Base-by-base conservation (phyloP, 2,329 filamentous ascomycete genomes). In the Ilyonectria destructans region DNA sequence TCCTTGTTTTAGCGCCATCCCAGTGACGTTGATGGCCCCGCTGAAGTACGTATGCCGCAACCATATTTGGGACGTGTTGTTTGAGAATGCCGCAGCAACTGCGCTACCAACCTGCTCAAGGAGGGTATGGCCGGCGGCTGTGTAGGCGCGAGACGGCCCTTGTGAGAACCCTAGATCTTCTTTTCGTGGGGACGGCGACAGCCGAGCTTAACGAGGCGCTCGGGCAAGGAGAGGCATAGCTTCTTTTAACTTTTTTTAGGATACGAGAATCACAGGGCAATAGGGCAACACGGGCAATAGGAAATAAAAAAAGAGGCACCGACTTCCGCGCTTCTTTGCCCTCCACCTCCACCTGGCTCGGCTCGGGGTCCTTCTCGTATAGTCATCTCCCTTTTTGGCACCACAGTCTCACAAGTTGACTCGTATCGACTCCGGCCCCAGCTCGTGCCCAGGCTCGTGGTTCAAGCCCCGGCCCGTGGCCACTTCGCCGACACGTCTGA, bases 351-450 rank as follows among this genome's bases (percentile, higher is more conserved):
- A 31, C 43, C 33, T 51, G 45, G 46, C 56, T 63, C 55, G 58
- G 55, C 58, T 60, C 58, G 46, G 55, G 19, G 59, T 43, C 49
- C 57, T 48, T 69, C 69, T 70, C 67, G 69, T 71, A 71, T 69
- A 59, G 57, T 67, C 66, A 65, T 71, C 59, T 69, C 66, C 63
- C 61, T 17, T 62, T 48, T 65, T 63, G 46, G 60, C 56, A 49
- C 43, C 60, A 55, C 37, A 55, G 54, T 57, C 58, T 71, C 54
- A 62, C 59, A 26, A n/a, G 55, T 73, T 65, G 67, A 65, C 49
- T 75, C 73, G 73, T 75, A 75, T 75, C 71, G 29, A 61, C 70
- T 63, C 69, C 60, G 63, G 62, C 54, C 67, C 62, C 62, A 60
- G 33, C 56, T 56, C 45, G 60, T 61, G 62, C 33, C 63, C 57